Percentiles rank a stretch among this genome's conserved stretches.
phyloP scores from a whole-genome alignment of 371 early-diverging fungal genomes.

The Mortierella sp. region DNA sequence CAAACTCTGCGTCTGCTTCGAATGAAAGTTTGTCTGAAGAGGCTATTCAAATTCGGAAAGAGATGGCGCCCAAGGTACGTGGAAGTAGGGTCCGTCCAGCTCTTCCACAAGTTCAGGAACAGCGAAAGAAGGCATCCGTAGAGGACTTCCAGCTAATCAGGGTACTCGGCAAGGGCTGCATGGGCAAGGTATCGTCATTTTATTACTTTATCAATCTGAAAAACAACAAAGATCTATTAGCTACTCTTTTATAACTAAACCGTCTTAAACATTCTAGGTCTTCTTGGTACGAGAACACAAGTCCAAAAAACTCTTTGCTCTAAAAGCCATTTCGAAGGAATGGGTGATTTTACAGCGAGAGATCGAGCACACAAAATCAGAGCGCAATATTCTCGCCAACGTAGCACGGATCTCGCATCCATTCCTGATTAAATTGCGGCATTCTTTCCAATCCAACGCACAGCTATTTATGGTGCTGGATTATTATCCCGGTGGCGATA shows the following conservation, averaged over 20 bases:
- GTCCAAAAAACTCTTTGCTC: slow-evolving; percentile 67
- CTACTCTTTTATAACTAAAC: not conserved
- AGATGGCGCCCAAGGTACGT: slow-evolving; percentile 23
- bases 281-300: slow-evolving; percentile 68
- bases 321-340: slow-evolving; percentile 81
- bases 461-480: slow-evolving; percentile 88
- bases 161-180: slow-evolving; percentile 80
- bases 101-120: slow-evolving; percentile 45
- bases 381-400: slow-evolving; percentile 77
- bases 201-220: no score
- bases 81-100: slow-evolving; percentile 29
- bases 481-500: slow-evolving; percentile 86
- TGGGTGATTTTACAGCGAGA: slow-evolving; percentile 73
- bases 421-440: slow-evolving; percentile 78
- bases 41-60: not conserved
- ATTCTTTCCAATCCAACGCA: slow-evolving; percentile 77
- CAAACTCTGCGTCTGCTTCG: not conserved
- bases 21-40: slow-evolving; percentile 3
- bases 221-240: not conserved
- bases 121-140: slow-evolving; percentile 51
- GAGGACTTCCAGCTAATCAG: slow-evolving; percentile 74
- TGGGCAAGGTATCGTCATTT: slow-evolving; percentile 78
- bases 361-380: slow-evolving; percentile 73
- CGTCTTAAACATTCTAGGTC: slow-evolving; percentile 54
- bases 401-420: slow-evolving; percentile 71